These are phyloP conservation scores for Arthrobotrys pseudoclavata DNA, from an alignment of 2,329 filamentous ascomycete genomes.

Conservation along the genomic window DNA sequence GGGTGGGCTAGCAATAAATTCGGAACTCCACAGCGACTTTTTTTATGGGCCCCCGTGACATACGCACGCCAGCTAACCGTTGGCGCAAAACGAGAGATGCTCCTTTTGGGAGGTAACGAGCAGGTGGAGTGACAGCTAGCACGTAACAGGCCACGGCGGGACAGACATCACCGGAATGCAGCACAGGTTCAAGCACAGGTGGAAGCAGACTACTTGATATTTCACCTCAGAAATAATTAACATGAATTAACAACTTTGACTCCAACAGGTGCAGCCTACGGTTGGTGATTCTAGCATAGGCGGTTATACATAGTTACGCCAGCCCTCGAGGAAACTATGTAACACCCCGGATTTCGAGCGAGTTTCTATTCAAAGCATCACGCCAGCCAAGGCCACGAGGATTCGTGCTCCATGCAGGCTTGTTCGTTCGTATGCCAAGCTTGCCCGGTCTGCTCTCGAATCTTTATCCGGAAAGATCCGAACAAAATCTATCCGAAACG, in stretches of 20 bases:
- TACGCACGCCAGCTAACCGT: slow-evolving; percentile 42
- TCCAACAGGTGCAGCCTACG: not conserved
- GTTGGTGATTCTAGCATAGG: slow-evolving; percentile 9
- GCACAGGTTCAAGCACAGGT: slow-evolving; percentile 15
- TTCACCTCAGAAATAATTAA: not conserved
- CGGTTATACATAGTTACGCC: not conserved
- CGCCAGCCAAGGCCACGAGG: slow-evolving; percentile 31
- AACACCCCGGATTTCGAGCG: slow-evolving; percentile 22
- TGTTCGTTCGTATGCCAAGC: slow-evolving; percentile 26
- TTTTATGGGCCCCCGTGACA: slow-evolving; percentile 42
- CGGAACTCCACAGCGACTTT: slow-evolving; percentile 7
- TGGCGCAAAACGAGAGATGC: slow-evolving; percentile 24
- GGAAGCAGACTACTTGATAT: not conserved
- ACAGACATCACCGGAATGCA: slow-evolving; percentile 48
- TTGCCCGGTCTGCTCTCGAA: slow-evolving; percentile 2
- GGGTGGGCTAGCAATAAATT: slow-evolving; percentile 22
- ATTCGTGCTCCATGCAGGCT: slow-evolving; percentile 5
- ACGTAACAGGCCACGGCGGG: slow-evolving; percentile 31
- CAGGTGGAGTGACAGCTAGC: slow-evolving; percentile 44
- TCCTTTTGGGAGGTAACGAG: slow-evolving; percentile 23
- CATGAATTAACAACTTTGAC: not conserved
- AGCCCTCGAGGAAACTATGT: not conserved
- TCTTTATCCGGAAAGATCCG: slow-evolving; percentile 52
- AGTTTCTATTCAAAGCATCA: slow-evolving; percentile 30
- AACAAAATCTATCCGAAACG: slow-evolving; percentile 29